These are phyloP conservation scores for Eutrema heterophyllum DNA, from an alignment of 345 rosid species.

Conservation along the genomic window DNA sequence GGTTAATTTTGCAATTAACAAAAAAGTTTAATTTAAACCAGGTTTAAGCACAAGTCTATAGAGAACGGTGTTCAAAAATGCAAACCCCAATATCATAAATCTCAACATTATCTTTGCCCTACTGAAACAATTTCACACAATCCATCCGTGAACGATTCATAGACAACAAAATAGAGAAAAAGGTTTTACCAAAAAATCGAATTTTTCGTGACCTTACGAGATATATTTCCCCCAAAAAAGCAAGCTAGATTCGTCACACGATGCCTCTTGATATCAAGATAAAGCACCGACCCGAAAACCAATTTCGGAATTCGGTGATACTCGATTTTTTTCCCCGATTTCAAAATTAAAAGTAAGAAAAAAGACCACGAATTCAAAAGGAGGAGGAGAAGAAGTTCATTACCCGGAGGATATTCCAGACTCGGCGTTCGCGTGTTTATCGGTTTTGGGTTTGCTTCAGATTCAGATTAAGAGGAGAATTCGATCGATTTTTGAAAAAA, in stretches of 20 bases:
- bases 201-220: not conserved
- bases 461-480: not conserved
- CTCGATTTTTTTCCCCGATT: not conserved
- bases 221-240: not conserved
- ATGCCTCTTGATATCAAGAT: not conserved
- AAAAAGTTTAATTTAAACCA: not conserved
- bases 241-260: constrained; percentile 25
- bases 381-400: not conserved
- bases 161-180: not conserved
- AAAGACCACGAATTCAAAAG: not conserved
- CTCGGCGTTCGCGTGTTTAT: not conserved
- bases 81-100: constrained; percentile 15
- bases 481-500: not conserved
- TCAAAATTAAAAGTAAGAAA: not conserved
- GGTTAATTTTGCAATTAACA: not conserved
- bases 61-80: not conserved
- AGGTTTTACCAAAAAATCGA: not conserved
- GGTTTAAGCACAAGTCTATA: not conserved
- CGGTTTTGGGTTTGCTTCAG: not conserved
- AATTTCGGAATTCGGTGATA: not conserved
- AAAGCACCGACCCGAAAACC: not conserved
- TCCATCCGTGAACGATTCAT: not conserved
- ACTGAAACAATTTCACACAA: not conserved
- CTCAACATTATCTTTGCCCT: not conserved
- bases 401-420: constrained; percentile 23